These are phyloP conservation scores for Phytophthora chlamydospora DNA, from an alignment of 352 stramenopile genomes.

Conservation along the genomic window DNA sequence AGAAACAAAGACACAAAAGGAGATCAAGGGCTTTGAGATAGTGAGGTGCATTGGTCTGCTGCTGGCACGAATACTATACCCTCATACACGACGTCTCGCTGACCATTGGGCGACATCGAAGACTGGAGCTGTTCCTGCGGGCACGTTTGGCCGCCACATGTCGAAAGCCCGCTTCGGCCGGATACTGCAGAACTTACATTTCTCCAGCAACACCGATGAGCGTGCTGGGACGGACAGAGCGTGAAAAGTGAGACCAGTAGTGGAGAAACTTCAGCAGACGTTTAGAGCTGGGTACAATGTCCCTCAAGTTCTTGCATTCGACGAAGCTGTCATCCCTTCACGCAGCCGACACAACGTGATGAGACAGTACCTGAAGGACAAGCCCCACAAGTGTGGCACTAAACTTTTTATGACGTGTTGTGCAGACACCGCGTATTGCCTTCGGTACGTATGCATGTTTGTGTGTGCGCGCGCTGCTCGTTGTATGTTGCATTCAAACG, in stretches of 20 bases:
- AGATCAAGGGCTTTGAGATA: conserved; percentile 11
- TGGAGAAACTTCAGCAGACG: conserved; percentile 8
- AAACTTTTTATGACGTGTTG: conserved; percentile 17
- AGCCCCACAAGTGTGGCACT: conserved; percentile 10
- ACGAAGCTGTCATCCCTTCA: too few species aligned
- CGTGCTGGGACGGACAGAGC: conserved; percentile 10
- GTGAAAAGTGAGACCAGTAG: conserved; percentile 15
- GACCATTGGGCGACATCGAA: conserved; percentile 16
- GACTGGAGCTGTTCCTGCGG: conserved; percentile 8
- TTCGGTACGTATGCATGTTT: conserved; percentile 10
- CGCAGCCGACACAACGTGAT: conserved; percentile 1
- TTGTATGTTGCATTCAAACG: background rate
- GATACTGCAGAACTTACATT: conserved; percentile 25
- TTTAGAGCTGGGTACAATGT: conserved; percentile 6
- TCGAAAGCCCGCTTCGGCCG: conserved; percentile 4
- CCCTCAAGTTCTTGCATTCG: background rate
- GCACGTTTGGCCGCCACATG: conserved; percentile 26
- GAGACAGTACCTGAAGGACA: conserved; percentile 13
- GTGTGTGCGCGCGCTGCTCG: background rate
- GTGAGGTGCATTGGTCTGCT: conserved; percentile 22
- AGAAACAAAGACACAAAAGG: conserved; percentile 20
- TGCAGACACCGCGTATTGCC: conserved; percentile 7
- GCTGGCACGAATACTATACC: conserved; percentile 12
- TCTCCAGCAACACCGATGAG: conserved; percentile 7
- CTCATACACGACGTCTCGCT: conserved; percentile 5